Percentiles rank a stretch among this genome's conserved stretches.
Conservation (phyloP, 768 basidiomycete species). For the Xerocomellus intermedius region DNA sequence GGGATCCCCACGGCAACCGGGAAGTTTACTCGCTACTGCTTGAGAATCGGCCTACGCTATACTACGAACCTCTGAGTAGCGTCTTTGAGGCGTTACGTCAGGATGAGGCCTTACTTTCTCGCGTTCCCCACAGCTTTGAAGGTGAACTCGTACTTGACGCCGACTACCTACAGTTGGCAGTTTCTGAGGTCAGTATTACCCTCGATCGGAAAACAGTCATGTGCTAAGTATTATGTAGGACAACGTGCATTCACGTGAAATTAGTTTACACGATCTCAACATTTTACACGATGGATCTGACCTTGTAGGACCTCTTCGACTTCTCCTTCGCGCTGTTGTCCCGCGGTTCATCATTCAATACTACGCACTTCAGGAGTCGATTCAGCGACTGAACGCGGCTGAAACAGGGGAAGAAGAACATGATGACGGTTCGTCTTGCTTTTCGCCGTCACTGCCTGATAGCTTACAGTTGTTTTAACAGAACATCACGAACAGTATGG, state of each 20-base stretch:
- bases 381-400: constrained; percentile 38
- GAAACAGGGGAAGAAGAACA: constrained; percentile 19
- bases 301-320: constrained; percentile 59
- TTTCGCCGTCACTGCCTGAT: neutral
- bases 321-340: constrained; percentile 44
- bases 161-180: constrained; percentile 60
- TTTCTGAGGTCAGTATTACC: constrained; percentile 56
- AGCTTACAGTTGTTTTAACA: constrained; percentile 6
- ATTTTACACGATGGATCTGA: constrained; percentile 65
- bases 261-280: constrained; percentile 71
- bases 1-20: constrained; percentile 15
- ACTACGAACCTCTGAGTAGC: constrained; percentile 69
- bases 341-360: constrained; percentile 71
- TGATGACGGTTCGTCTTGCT: constrained; percentile 17
- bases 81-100: constrained; percentile 73
- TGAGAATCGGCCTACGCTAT: constrained; percentile 63
- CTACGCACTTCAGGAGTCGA: constrained; percentile 58
- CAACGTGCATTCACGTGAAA: constrained; percentile 64
- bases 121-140: constrained; percentile 46
- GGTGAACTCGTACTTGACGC: constrained; percentile 70
- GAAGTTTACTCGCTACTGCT: constrained; percentile 47
- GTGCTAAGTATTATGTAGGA: constrained; percentile 45
- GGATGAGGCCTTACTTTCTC: constrained; percentile 49
- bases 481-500: constrained; percentile 16
- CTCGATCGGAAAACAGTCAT: neutral